Evolutionary conservation across 768 basidiomycete species (phyloP).

Genomic region (Termitomyces sp.): DNA sequence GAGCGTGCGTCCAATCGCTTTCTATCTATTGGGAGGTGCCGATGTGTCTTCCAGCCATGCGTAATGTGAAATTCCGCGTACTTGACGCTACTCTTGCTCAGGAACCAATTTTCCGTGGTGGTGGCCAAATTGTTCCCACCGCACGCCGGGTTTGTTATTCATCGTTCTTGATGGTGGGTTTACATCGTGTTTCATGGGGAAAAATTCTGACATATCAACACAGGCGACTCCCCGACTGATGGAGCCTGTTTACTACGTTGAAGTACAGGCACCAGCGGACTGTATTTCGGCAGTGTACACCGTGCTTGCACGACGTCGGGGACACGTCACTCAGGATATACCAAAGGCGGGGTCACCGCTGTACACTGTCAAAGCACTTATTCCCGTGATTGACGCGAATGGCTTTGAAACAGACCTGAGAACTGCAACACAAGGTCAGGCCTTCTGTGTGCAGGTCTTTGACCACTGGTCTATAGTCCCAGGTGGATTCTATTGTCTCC

Average conservation of each 20-base stretch:
- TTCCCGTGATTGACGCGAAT: constrained; percentile 97
- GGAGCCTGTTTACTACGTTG: constrained; percentile 98
- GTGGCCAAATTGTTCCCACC: constrained; percentile 98
- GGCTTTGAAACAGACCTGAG: constrained; percentile 98
- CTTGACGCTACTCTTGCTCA: constrained; percentile 88
- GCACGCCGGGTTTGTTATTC: constrained; percentile 99
- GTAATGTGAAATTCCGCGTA: constrained; percentile 97
- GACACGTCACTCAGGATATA: constrained; percentile 98
- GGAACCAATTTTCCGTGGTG: constrained; percentile 96
- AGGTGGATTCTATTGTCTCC: constrained; percentile 44
- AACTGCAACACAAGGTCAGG: constrained; percentile 97
- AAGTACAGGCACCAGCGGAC: constrained; percentile 98
- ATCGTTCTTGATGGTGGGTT: constrained; percentile 91
- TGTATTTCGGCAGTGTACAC: constrained; percentile 99
- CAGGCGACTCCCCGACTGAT: constrained; percentile 92
- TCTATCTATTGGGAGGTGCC: neutral
- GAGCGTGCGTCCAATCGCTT: constrained; percentile 70
- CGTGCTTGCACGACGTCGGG: constrained; percentile 94
- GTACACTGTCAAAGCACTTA: constrained; percentile 97
- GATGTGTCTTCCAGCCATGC: constrained; percentile 65
- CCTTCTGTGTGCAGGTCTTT: constrained; percentile 96
- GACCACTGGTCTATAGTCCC: constrained; percentile 99
- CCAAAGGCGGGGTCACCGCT: constrained; percentile 97
- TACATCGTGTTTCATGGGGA: constrained; percentile 3
- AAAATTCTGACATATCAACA: neutral